Conservation (phyloP, 371 early-diverging fungal species). For the Zychaea mexicana region DNA sequence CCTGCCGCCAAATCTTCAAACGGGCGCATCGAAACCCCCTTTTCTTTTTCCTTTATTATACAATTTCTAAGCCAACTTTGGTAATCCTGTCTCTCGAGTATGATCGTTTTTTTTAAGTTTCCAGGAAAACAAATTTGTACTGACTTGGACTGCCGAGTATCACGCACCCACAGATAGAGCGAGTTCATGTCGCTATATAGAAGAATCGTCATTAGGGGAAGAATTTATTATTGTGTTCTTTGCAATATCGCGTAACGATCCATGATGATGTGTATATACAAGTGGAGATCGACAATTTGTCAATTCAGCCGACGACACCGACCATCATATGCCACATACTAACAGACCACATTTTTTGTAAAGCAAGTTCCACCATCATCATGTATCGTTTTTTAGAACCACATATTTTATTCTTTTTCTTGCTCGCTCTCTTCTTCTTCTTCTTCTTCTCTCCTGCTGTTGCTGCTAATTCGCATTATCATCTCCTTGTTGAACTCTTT, state of each 20-base stretch:
- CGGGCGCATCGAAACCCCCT: constrained; percentile 12
- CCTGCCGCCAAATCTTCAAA: constrained; percentile 25
- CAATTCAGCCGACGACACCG: background rate
- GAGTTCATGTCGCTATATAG: no score
- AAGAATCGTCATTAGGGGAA: no score
- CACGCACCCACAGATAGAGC: no score
- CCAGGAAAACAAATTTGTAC: background rate
- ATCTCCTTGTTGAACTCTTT: background rate
- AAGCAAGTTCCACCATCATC: no score
- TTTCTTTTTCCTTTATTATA: constrained; percentile 21
- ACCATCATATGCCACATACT: background rate
- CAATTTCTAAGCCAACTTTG: constrained; percentile 17
- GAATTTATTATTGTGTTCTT: no score
- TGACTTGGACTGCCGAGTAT: background rate
- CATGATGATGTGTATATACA: background rate
- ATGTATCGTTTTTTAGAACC: no score
- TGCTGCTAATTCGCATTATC: background rate
- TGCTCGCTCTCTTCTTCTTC: background rate
- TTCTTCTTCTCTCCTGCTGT: background rate
- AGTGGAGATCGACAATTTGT: constrained; percentile 1
- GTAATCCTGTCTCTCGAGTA: constrained; percentile 4
- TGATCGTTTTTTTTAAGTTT: constrained; percentile 1
- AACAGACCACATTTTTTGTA: background rate
- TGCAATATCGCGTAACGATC: no score
- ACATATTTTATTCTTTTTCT: no score